These are phyloP conservation scores for Teunomyces gatunensis DNA, from an alignment of 805 yeast species.

Conservation along the genomic window DNA sequence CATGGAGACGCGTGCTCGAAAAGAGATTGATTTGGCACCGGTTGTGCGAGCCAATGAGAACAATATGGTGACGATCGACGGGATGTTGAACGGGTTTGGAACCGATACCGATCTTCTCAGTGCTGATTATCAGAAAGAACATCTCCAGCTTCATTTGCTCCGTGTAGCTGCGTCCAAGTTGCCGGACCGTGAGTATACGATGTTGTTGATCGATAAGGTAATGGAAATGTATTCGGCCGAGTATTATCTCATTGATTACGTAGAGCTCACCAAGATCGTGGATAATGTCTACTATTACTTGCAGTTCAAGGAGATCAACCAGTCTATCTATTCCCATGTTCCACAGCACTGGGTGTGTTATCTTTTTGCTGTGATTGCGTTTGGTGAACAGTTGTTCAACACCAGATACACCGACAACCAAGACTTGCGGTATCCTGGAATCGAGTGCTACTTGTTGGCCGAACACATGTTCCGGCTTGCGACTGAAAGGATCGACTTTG, in stretches of 20 bases:
- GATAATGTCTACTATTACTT: slow-evolving; percentile 5
- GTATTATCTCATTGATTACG: slow-evolving; percentile 31
- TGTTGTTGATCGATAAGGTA: slow-evolving; percentile 24
- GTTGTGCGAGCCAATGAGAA: background rate
- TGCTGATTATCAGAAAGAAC: background rate
- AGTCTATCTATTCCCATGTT: background rate
- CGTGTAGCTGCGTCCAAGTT: background rate
- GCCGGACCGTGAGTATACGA: background rate
- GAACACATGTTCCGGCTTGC: slow-evolving; percentile 30
- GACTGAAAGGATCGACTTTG: slow-evolving; percentile 26
- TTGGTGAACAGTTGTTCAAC: slow-evolving; percentile 35
- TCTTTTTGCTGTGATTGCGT: slow-evolving; percentile 34
- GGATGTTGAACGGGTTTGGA: background rate
- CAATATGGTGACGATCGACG: background rate
- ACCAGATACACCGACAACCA: slow-evolving; percentile 4
- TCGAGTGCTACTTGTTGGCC: slow-evolving; percentile 31
- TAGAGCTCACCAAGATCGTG: slow-evolving; percentile 16
- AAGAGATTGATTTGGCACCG: too few relatives aligned
- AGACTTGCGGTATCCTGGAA: slow-evolving; percentile 26
- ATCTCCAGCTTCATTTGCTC: background rate
- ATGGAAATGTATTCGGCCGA: slow-evolving; percentile 31
- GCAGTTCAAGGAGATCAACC: background rate
- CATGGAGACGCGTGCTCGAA: too few relatives aligned
- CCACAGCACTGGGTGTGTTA: slow-evolving; percentile 10
- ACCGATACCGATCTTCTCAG: background rate